Conservation (phyloP, 768 basidiomycete species). For the Amanita jacksonii region DNA sequence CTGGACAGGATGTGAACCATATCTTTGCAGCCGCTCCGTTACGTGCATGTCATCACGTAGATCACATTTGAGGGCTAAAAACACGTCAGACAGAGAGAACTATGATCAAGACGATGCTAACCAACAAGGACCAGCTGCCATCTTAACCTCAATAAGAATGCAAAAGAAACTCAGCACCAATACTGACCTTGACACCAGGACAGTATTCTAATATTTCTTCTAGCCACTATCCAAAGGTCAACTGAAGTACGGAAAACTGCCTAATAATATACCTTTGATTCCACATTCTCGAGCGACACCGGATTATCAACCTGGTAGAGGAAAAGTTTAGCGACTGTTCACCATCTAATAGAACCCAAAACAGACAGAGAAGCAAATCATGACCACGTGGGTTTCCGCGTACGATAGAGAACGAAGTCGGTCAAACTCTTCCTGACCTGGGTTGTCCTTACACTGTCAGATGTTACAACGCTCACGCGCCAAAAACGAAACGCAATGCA, state of each 20-base stretch:
- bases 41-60: slow-evolving; percentile 75
- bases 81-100: slow-evolving; percentile 5
- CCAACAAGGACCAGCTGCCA: slow-evolving; percentile 79
- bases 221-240: slow-evolving; percentile 59
- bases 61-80: slow-evolving; percentile 87
- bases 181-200: slow-evolving; percentile 80
- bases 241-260: neutral
- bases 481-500: neutral
- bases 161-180: neutral
- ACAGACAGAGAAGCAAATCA: slow-evolving; percentile 91
- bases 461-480: slow-evolving; percentile 23
- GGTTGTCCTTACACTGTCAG: slow-evolving; percentile 13
- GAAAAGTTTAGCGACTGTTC: slow-evolving; percentile 6
- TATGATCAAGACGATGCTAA: slow-evolving; percentile 29
- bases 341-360: too few relatives aligned
- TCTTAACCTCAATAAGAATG: slow-evolving; percentile 7
- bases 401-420: slow-evolving; percentile 89
- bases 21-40: slow-evolving; percentile 62
- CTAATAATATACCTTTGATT: slow-evolving; percentile 55
- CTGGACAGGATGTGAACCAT: slow-evolving; percentile 64
- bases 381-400: slow-evolving; percentile 92
- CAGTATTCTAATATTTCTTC: slow-evolving; percentile 89
- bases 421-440: slow-evolving; percentile 96
- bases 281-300: slow-evolving; percentile 92
- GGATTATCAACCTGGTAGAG: slow-evolving; percentile 77